These are phyloP conservation scores for Cladosporium phlei DNA, from an alignment of 2,329 filamentous ascomycete genomes.

Conservation along the genomic window DNA sequence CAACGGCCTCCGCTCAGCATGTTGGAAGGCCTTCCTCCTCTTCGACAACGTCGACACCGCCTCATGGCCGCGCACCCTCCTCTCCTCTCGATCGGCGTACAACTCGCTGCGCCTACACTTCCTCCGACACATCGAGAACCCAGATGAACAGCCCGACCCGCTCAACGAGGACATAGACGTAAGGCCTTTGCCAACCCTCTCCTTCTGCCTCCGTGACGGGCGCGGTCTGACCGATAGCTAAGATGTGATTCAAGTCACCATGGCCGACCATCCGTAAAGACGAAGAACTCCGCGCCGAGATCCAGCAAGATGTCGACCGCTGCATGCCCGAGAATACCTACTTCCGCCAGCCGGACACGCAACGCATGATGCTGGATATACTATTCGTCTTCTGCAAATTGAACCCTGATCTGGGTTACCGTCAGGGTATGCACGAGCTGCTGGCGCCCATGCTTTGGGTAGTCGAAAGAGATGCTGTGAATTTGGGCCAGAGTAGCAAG, in stretches of 20 bases:
- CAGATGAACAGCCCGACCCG: constrained; percentile 79
- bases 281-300: constrained; percentile 78
- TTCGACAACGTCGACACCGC: constrained; percentile 62
- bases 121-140: constrained; percentile 76
- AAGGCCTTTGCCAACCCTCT: too few relatives aligned
- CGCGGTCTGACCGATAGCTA: constrained; percentile 35
- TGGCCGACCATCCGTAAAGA: constrained; percentile 76
- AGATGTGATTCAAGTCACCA: constrained; percentile 64
- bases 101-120: constrained; percentile 66
- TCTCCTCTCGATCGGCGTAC: constrained; percentile 70
- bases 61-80: constrained; percentile 64
- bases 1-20: constrained; percentile 71
- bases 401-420: constrained; percentile 80
- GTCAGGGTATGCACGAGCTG: constrained; percentile 98
- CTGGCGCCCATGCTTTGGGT: constrained; percentile 85
- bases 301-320: constrained; percentile 87
- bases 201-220: constrained; percentile 1
- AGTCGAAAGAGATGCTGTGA: constrained; percentile 73
- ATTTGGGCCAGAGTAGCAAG: constrained; percentile 35
- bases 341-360: constrained; percentile 75
- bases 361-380: constrained; percentile 78
- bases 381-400: constrained; percentile 94
- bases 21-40: constrained; percentile 88
- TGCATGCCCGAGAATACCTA: constrained; percentile 85
- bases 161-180: constrained; percentile 75